phyloP scores from a whole-genome alignment of 179 eudicot species.

The Dionaea muscipula region DNA sequence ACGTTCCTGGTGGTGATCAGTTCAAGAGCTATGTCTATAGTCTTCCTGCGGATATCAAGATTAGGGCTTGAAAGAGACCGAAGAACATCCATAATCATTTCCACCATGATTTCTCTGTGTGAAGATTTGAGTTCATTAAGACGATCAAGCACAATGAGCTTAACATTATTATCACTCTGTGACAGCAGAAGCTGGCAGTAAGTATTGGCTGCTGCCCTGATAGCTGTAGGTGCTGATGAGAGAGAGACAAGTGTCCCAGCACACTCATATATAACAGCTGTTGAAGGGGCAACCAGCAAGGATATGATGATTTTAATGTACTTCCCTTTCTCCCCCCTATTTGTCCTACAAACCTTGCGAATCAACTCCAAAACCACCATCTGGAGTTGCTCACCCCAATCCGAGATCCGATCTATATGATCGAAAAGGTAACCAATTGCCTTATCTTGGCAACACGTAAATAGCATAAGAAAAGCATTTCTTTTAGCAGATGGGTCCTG shows the following conservation, averaged over 20 bases:
- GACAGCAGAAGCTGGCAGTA: slow-evolving; percentile 62
- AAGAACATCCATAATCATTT: slow-evolving; percentile 65
- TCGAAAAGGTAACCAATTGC: slow-evolving; percentile 54
- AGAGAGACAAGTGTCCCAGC: slow-evolving; percentile 66
- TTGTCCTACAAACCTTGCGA: slow-evolving; percentile 59
- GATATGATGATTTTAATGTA: slow-evolving; percentile 61
- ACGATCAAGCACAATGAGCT: slow-evolving; percentile 68
- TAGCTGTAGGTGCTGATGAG: slow-evolving; percentile 66
- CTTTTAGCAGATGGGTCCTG: slow-evolving; percentile 65
- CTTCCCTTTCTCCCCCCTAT: slow-evolving; percentile 66
- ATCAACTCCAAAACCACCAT: slow-evolving; percentile 73
- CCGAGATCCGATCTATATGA: slow-evolving; percentile 44
- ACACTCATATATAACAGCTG: slow-evolving; percentile 61
- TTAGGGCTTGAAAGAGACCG: slow-evolving; percentile 73
- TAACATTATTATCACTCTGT: slow-evolving; percentile 73
- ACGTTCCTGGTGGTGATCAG: slow-evolving; percentile 60
- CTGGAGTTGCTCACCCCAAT: slow-evolving; percentile 70
- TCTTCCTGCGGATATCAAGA: slow-evolving; percentile 61
- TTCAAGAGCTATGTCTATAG: slow-evolving; percentile 57
- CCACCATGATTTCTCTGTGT: slow-evolving; percentile 64
- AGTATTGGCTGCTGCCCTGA: slow-evolving; percentile 64
- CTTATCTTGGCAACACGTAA: slow-evolving; percentile 56
- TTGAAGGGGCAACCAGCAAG: slow-evolving; percentile 53
- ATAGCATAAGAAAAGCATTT: slow-evolving; percentile 68
- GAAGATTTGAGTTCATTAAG: slow-evolving; percentile 51